Percentiles rank a stretch among this genome's conserved stretches.
Evolutionary conservation across 163 green algal genomes (phyloP).

Genomic region (Scenedesmus sp.): DNA sequence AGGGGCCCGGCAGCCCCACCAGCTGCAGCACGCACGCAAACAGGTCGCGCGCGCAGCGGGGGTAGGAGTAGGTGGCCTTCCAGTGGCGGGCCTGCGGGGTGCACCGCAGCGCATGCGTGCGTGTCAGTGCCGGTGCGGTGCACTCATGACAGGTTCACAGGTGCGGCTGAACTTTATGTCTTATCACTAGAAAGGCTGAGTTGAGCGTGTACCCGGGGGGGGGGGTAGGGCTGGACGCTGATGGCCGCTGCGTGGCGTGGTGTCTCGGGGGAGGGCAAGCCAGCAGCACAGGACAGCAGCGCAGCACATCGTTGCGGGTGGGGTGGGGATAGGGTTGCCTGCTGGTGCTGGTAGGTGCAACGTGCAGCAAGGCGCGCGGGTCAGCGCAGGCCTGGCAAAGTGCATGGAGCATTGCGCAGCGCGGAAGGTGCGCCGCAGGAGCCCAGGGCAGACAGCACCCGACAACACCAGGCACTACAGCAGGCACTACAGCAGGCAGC

Average conservation of each 20-base stretch:
- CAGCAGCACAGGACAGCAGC: background rate
- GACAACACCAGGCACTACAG: no score
- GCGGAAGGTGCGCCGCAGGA: background rate
- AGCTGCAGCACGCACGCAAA: constrained; percentile 44
- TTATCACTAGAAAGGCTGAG: no score
- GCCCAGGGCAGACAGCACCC: no score
- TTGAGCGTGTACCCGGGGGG: no score
- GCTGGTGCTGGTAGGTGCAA: background rate
- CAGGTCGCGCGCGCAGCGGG: constrained; percentile 19
- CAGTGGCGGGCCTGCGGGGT: constrained; percentile 2
- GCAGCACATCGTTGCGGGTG: no score
- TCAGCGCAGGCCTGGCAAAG: background rate
- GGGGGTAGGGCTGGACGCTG: no score
- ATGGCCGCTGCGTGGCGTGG: no score
- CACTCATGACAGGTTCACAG: no score
- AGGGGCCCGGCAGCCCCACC: background rate
- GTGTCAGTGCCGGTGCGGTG: no score
- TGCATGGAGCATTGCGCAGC: background rate
- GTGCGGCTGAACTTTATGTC: no score
- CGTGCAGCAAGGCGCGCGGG: background rate
- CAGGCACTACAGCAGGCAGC: background rate
- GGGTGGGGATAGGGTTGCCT: background rate
- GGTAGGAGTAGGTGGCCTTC: constrained; percentile 29
- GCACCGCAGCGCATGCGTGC: background rate
- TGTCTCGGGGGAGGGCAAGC: constrained; percentile 1